Conservation (phyloP, 2,329 filamentous ascomycete genomes). For the Aurifilum marmelostoma region DNA sequence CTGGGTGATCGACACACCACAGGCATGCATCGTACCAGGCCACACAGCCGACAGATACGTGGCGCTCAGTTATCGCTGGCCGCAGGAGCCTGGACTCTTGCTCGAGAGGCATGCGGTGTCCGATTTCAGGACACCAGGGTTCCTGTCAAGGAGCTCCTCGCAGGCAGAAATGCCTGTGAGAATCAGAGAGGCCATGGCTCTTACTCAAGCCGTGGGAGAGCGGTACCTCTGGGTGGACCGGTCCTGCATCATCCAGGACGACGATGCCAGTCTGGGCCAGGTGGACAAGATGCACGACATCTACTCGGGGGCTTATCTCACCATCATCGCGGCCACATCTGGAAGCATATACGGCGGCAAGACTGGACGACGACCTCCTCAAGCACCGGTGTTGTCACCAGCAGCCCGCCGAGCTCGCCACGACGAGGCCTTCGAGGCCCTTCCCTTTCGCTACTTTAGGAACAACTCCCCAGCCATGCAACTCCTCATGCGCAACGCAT, state of each 20-base stretch:
- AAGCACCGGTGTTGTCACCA: too few species aligned
- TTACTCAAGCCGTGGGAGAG: not conserved
- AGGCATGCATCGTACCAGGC: constrained; percentile 9
- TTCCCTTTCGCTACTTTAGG: not conserved
- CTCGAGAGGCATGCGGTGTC: not conserved
- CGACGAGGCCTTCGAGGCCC: not conserved
- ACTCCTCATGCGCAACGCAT: not conserved
- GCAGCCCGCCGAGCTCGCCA: not conserved
- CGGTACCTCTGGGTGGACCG: constrained; percentile 13
- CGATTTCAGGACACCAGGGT: not conserved
- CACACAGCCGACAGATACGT: not conserved
- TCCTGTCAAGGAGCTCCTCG: not conserved
- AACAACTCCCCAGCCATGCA: not conserved
- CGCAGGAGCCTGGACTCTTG: not conserved
- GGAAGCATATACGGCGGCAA: not conserved
- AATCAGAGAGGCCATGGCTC: constrained; percentile 8
- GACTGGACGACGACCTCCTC: too few species aligned
- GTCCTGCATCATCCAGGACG: constrained; percentile 6
- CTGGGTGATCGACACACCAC: constrained; percentile 10
- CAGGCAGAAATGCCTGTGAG: not conserved
- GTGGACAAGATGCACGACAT: not conserved
- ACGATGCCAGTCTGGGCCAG: not conserved
- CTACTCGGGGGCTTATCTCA: constrained; percentile 9
- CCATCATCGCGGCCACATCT: constrained; percentile 6
- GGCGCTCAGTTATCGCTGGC: constrained; percentile 14